Percentiles rank a stretch among this genome's conserved stretches.
These are phyloP conservation scores for Syzygium malaccense DNA, from an alignment of 441 rosid species.

Conservation along the genomic window DNA sequence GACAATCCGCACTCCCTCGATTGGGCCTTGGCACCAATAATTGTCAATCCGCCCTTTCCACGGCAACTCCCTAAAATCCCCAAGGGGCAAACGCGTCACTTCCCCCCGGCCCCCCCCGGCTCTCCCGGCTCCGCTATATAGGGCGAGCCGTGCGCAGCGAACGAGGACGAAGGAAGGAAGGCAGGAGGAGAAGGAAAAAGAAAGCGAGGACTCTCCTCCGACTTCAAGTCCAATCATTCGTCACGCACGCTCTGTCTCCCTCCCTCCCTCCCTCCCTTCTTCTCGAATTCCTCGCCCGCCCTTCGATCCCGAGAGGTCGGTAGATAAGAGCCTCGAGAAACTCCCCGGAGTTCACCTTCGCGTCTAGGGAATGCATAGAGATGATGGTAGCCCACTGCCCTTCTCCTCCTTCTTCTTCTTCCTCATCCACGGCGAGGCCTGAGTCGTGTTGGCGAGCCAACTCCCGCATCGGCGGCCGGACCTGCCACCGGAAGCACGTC, in stretches of 20 bases:
- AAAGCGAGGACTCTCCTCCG: neutral
- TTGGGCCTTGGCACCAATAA: neutral
- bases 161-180: too few relatives aligned
- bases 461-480: conserved; percentile 65
- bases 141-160: neutral
- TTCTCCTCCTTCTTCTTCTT: neutral
- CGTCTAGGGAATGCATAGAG: conserved; percentile 81
- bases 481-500: conserved; percentile 91
- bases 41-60: neutral
- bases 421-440: conserved; percentile 30
- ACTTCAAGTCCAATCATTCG: neutral
- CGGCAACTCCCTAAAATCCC: neutral
- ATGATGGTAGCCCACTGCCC: conserved; percentile 32
- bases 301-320: neutral
- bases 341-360: neutral
- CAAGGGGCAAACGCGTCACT: neutral
- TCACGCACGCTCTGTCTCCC: too few relatives aligned
- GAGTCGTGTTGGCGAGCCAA: conserved; percentile 45
- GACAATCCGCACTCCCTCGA: neutral
- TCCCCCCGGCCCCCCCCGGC: neutral
- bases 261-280: neutral
- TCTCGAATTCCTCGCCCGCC: neutral
- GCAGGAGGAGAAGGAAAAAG: neutral
- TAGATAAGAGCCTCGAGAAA: neutral
- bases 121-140: neutral